These are phyloP conservation scores for Aspergillus niger DNA, from an alignment of 2,329 filamentous ascomycete species.

Conservation along the genomic window DNA sequence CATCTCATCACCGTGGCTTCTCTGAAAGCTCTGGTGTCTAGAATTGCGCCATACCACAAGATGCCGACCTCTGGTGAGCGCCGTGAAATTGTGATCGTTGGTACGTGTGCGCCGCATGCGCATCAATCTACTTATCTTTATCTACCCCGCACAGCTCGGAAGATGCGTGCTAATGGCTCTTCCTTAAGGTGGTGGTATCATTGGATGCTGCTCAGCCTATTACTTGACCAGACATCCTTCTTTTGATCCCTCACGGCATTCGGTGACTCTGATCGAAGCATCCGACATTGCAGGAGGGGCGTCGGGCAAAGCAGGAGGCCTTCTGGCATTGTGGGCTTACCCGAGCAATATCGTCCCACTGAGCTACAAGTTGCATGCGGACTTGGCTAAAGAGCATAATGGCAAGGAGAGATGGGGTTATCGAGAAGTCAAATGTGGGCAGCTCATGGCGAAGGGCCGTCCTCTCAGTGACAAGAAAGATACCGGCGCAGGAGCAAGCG, in stretches of 20 bases:
- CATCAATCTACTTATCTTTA: slow-evolving; percentile 1
- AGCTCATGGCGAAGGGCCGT: slow-evolving; percentile 57
- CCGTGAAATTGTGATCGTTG: slow-evolving; percentile 45
- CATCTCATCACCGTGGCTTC: slow-evolving; percentile 27
- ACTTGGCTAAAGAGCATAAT: slow-evolving; percentile 80
- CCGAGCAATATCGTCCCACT: slow-evolving; percentile 80
- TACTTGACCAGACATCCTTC: slow-evolving; percentile 83
- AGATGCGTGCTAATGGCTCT: slow-evolving; percentile 18
- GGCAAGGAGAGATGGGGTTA: slow-evolving; percentile 86
- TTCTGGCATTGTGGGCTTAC: slow-evolving; percentile 90
- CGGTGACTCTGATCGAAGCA: slow-evolving; percentile 84
- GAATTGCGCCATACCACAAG: slow-evolving; percentile 24
- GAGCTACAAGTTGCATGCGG: slow-evolving; percentile 78
- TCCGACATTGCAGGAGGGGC: slow-evolving; percentile 83
- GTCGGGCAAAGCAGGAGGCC: slow-evolving; percentile 89
- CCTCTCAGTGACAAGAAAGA: slow-evolving; percentile 39
- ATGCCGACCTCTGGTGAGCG: slow-evolving; percentile 35
- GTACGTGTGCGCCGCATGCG: slow-evolving; percentile 27
- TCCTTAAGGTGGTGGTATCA: slow-evolving; percentile 77
- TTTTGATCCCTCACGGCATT: slow-evolving; percentile 73
- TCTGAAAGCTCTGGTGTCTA: slow-evolving; percentile 18
- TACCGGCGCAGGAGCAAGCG: slow-evolving; percentile 24
- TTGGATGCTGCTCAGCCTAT: slow-evolving; percentile 89
- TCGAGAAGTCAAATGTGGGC: slow-evolving; percentile 73
- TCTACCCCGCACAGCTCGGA: slow-evolving; percentile 27